These are phyloP conservation scores for Collariella sp. DNA, from an alignment of 495 filamentous ascomycete species.

Conservation along the genomic window DNA sequence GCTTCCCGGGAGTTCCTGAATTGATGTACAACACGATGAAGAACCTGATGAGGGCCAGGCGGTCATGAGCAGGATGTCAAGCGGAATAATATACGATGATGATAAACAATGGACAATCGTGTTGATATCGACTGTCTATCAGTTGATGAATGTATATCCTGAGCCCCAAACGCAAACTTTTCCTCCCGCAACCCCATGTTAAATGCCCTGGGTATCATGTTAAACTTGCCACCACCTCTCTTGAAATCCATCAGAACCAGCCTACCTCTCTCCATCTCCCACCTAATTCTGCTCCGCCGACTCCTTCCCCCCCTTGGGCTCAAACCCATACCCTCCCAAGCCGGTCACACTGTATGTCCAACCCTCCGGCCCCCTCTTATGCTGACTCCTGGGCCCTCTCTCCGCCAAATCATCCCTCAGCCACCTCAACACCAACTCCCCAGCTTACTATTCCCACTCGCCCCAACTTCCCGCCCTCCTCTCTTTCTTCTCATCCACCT, in stretches of 20 bases:
- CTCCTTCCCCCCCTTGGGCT: slow-evolving; percentile 41
- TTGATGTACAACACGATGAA: slow-evolving; percentile 84
- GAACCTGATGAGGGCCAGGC: slow-evolving; percentile 44
- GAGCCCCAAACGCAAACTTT: neutral
- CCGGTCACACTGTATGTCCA: slow-evolving; percentile 63
- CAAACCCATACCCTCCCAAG: slow-evolving; percentile 73
- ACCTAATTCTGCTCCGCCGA: neutral
- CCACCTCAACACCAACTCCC: slow-evolving; percentile 82
- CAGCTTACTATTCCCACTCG: slow-evolving; percentile 64
- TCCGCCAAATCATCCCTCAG: slow-evolving; percentile 72
- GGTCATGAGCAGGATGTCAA: neutral
- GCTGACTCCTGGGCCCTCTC: slow-evolving; percentile 62
- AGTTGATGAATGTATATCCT: too few relatives aligned
- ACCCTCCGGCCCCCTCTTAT: slow-evolving; percentile 51
- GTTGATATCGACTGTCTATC: slow-evolving; percentile 5
- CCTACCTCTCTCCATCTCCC: neutral
- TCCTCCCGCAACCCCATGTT: slow-evolving; percentile 11
- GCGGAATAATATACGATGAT: neutral
- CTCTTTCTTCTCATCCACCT: slow-evolving; percentile 31
- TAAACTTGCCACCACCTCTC: slow-evolving; percentile 5
- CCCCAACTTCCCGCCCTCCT: slow-evolving; percentile 27
- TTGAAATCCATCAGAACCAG: neutral
- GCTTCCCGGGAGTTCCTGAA: slow-evolving; percentile 56
- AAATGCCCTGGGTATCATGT: slow-evolving; percentile 25
- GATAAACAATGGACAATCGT: neutral